Percentiles rank a stretch among this genome's conserved stretches.
phyloP scores from a whole-genome alignment of 129 eudicot species.

The Escallonia herrerae region DNA sequence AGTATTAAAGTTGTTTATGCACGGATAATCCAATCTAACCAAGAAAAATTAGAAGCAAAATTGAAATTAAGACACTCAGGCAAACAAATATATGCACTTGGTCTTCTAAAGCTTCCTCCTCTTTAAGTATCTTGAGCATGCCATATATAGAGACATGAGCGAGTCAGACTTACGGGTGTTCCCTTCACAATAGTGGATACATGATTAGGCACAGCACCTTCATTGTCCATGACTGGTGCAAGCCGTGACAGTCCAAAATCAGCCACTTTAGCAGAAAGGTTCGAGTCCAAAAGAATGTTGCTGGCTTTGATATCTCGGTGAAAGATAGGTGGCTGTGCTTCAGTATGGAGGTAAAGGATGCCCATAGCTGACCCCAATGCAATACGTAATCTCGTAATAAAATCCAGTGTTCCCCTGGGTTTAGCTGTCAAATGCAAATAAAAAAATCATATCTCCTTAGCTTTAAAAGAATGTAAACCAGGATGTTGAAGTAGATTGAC shows the following conservation, averaged over 20 bases:
- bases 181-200: conserved; percentile 84
- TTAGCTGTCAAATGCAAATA: conserved; percentile 26
- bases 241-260: conserved; percentile 96
- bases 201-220: conserved; percentile 43
- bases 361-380: conserved; percentile 82
- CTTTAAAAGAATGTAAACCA: neutral
- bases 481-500: neutral
- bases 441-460: neutral
- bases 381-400: conserved; percentile 52
- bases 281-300: conserved; percentile 80
- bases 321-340: conserved; percentile 80
- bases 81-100: no score
- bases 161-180: conserved; percentile 58
- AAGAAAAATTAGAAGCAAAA: neutral
- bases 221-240: conserved; percentile 62
- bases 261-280: conserved; percentile 71
- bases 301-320: conserved; percentile 87
- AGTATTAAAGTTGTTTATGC: neutral
- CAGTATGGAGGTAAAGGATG: conserved; percentile 81
- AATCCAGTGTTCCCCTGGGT: conserved; percentile 45
- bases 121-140: no score
- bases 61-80: neutral
- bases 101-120: no score
- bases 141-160: no score
- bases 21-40: neutral